A percentile compares a stretch with the other conserved stretches of the same genome.
Conservation (phyloP, 306 rosid genomes). For the Lotus japonicus region DNA sequence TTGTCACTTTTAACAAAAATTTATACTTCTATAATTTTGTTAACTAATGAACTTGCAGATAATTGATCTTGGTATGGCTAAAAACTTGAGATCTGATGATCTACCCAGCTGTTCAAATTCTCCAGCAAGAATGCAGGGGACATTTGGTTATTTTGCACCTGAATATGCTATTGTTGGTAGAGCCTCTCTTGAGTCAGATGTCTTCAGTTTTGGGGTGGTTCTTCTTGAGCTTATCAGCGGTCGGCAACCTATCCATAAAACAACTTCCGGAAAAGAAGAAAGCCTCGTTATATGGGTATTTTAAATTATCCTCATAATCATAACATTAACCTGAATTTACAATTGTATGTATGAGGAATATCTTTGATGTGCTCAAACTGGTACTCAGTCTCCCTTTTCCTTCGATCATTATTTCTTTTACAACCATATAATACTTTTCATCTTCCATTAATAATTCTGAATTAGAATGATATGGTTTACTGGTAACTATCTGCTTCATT, state of each 20-base stretch:
- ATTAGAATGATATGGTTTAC: not conserved
- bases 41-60: conserved; percentile 50
- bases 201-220: conserved; percentile 95
- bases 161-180: conserved; percentile 90
- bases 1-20: not conserved
- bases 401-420: not conserved
- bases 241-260: conserved; percentile 76
- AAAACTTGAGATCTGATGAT: conserved; percentile 70
- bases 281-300: conserved; percentile 97
- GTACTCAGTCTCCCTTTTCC: not conserved
- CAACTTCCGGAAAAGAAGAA: conserved; percentile 68
- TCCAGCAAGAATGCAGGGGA: conserved; percentile 97
- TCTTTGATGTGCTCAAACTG: not conserved
- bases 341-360: not conserved
- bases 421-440: not conserved
- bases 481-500: not conserved
- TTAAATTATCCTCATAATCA: not conserved
- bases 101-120: conserved; percentile 76
- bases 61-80: conserved; percentile 98
- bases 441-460: not conserved
- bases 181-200: conserved; percentile 90
- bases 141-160: conserved; percentile 99
- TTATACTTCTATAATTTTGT: not conserved
- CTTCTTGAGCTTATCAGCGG: conserved; percentile 98
- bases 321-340: conserved; percentile 7